A percentile compares a stretch with the other conserved stretches of the same genome.
Evolutionary conservation across 306 rosid species (phyloP).

Genomic region (Casuarina equisetifolia): DNA sequence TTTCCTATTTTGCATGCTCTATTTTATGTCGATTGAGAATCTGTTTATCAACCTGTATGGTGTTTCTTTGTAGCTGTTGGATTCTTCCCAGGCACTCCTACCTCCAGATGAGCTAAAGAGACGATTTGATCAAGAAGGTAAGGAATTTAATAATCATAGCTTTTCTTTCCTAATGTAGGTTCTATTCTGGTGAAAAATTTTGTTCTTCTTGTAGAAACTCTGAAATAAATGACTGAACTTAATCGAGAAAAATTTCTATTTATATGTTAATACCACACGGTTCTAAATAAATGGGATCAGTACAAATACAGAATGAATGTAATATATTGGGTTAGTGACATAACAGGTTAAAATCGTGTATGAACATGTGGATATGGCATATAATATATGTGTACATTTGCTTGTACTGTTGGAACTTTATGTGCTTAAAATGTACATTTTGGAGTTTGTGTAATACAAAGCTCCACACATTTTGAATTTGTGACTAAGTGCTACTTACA

Average conservation of each 20-base stretch:
- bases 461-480: background rate
- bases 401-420: no score
- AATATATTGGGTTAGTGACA: background rate
- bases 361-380: no score
- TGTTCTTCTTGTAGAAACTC: background rate
- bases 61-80: conserved; percentile 64
- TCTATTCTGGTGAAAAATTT: background rate
- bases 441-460: background rate
- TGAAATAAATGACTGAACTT: background rate
- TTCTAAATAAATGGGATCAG: background rate
- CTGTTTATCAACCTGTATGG: conserved; percentile 4
- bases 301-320: background rate
- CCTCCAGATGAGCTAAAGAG: conserved; percentile 70
- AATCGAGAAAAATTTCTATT: background rate
- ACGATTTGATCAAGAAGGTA: conserved; percentile 71
- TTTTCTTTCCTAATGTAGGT: background rate
- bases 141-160: background rate
- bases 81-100: conserved; percentile 67
- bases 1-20: background rate
- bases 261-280: background rate
- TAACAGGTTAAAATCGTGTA: background rate
- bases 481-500: background rate
- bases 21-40: background rate
- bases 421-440: background rate
- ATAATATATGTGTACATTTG: no score